phyloP scores from a whole-genome alignment of 2,329 filamentous ascomycete genomes.

The Penicillium verrucosum region DNA sequence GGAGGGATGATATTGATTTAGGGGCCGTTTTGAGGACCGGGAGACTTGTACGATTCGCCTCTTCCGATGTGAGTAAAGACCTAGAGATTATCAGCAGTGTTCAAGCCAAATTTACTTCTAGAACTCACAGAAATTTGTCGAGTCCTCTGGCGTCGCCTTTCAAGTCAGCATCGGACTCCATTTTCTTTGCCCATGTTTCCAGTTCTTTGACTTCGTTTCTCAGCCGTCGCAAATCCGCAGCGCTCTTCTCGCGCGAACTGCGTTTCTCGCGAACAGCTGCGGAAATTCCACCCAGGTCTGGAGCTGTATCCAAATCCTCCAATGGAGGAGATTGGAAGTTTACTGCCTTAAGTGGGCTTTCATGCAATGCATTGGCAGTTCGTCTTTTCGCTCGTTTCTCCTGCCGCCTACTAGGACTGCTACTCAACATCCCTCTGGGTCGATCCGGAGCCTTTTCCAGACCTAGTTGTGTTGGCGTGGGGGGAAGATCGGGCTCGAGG shows the following conservation, averaged over 20 bases:
- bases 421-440: slow-evolving; percentile 32
- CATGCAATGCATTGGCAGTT: slow-evolving; percentile 20
- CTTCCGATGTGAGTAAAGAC: slow-evolving; percentile 31
- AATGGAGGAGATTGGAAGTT: slow-evolving; percentile 15
- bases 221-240: slow-evolving; percentile 55
- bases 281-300: slow-evolving; percentile 14
- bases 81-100: slow-evolving; percentile 29
- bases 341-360: slow-evolving; percentile 32
- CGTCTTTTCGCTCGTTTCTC: slow-evolving; percentile 28
- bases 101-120: not conserved
- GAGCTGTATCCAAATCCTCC: slow-evolving; percentile 14
- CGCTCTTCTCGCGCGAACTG: slow-evolving; percentile 52
- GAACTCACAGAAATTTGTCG: slow-evolving; percentile 34
- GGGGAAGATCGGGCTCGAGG: slow-evolving; percentile 63
- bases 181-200: slow-evolving; percentile 58
- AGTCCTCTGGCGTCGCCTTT: slow-evolving; percentile 37
- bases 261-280: slow-evolving; percentile 46
- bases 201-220: slow-evolving; percentile 58
- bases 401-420: slow-evolving; percentile 36
- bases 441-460: slow-evolving; percentile 36
- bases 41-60: slow-evolving; percentile 20
- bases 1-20: slow-evolving; percentile 33
- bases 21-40: slow-evolving; percentile 21
- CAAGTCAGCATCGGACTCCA: slow-evolving; percentile 30
- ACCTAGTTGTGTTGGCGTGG: slow-evolving; percentile 43